Conservation (phyloP, 805 yeast genomes). For the Hagleromyces aurorensis region DNA sequence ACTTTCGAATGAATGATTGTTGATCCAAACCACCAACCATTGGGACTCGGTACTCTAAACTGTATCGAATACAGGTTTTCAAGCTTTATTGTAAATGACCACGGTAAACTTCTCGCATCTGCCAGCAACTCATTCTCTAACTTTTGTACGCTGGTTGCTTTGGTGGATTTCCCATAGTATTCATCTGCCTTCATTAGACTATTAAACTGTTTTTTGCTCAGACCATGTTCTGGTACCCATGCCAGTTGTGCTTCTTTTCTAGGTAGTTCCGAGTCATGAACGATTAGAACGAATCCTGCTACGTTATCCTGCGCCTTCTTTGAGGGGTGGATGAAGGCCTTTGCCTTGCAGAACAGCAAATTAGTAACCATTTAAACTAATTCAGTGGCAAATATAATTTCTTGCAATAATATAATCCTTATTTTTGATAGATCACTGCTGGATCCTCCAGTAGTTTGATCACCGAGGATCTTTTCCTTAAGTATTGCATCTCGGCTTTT, state of each 20-base stretch:
- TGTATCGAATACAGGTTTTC: slow-evolving; percentile 70
- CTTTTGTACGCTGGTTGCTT: slow-evolving; percentile 9
- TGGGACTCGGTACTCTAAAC: slow-evolving; percentile 64
- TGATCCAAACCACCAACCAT: slow-evolving; percentile 91
- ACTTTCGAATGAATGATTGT: slow-evolving; percentile 58
- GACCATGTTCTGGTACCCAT: slow-evolving; percentile 23
- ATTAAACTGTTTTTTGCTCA: slow-evolving; percentile 9
- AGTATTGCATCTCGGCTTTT: too few species aligned
- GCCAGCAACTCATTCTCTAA: slow-evolving; percentile 7
- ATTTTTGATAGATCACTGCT: too few species aligned
- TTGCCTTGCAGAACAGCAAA: slow-evolving; percentile 44
- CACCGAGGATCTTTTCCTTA: too few species aligned
- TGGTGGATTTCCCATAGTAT: slow-evolving; percentile 46
- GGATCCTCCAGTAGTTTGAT: too few species aligned
- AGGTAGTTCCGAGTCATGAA: slow-evolving; percentile 38
- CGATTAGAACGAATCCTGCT: slow-evolving; percentile 65
- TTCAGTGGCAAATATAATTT: too few species aligned
- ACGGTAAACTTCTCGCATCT: slow-evolving; percentile 34
- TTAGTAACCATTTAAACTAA: slow-evolving; percentile 7
- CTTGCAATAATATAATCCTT: background rate
- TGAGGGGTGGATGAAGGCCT: slow-evolving; percentile 81
- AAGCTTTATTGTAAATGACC: slow-evolving; percentile 55
- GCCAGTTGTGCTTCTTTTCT: slow-evolving; percentile 34
- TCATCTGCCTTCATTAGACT: slow-evolving; percentile 15
- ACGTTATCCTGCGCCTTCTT: slow-evolving; percentile 66